Conservation (phyloP, 2,329 filamentous ascomycete genomes). For the Zarea fungicola region DNA sequence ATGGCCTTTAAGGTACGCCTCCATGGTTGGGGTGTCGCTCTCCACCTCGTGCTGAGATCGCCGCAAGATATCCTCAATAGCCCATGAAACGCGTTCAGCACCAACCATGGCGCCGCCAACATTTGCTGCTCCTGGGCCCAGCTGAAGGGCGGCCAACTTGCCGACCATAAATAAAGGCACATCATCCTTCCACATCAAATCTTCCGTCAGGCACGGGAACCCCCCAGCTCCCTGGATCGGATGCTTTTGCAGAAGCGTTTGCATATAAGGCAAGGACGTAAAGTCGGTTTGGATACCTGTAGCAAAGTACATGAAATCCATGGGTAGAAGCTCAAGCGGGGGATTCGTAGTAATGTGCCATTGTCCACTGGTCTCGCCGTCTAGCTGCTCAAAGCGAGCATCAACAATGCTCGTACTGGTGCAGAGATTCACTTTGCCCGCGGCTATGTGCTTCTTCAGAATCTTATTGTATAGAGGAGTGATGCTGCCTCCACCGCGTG, state of each 20-base stretch:
- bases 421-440: slow-evolving; percentile 48
- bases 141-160: slow-evolving; percentile 58
- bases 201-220: slow-evolving; percentile 67
- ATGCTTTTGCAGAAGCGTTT: slow-evolving; percentile 51
- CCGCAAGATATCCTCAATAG: slow-evolving; percentile 51
- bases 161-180: slow-evolving; percentile 70
- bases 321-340: slow-evolving; percentile 44
- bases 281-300: slow-evolving; percentile 67
- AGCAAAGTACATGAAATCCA: slow-evolving; percentile 70
- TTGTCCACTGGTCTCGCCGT: slow-evolving; percentile 24
- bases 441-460: slow-evolving; percentile 54
- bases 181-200: slow-evolving; percentile 69
- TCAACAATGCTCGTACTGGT: slow-evolving; percentile 51
- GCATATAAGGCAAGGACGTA: slow-evolving; percentile 53
- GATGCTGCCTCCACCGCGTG: slow-evolving; percentile 71
- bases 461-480: slow-evolving; percentile 63
- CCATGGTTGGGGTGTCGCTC: slow-evolving; percentile 7
- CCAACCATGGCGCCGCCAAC: slow-evolving; percentile 67
- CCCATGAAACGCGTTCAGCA: slow-evolving; percentile 69
- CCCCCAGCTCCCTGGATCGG: slow-evolving; percentile 61
- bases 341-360: slow-evolving; percentile 49
- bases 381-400: slow-evolving; percentile 42
- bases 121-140: slow-evolving; percentile 70
- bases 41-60: slow-evolving; percentile 15
- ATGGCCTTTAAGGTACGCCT: slow-evolving; percentile 11